A percentile compares a stretch with the other conserved stretches of the same genome.
Conservation (phyloP, 2,329 filamentous ascomycete species). For the Epichloe aotearoae region DNA sequence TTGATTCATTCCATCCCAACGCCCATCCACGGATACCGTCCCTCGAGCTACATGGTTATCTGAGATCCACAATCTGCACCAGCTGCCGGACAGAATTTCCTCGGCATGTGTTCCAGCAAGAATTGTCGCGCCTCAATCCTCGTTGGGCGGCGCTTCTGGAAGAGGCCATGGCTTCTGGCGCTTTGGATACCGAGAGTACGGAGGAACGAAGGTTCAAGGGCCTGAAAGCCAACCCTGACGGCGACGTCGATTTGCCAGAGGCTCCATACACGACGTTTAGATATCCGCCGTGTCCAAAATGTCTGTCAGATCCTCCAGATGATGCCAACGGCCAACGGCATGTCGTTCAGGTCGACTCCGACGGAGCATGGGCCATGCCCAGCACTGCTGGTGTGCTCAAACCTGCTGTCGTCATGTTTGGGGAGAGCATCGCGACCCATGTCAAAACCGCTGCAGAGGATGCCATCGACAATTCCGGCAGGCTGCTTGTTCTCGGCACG, state of each 20-base stretch:
- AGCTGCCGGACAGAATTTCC: slow-evolving; percentile 62
- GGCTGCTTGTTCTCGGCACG: slow-evolving; percentile 70
- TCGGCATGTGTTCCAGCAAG: slow-evolving; percentile 60
- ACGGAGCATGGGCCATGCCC: slow-evolving; percentile 61
- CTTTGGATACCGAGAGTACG: slow-evolving; percentile 65
- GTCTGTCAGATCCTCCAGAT: slow-evolving; percentile 49
- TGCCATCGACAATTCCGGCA: slow-evolving; percentile 63
- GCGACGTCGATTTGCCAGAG: slow-evolving; percentile 79
- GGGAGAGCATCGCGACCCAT: slow-evolving; percentile 65
- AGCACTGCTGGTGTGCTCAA: slow-evolving; percentile 73
- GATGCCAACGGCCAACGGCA: slow-evolving; percentile 40
- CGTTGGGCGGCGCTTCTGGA: slow-evolving; percentile 67
- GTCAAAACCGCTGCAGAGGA: slow-evolving; percentile 68
- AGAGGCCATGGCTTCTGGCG: slow-evolving; percentile 59
- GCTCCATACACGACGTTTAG: slow-evolving; percentile 82
- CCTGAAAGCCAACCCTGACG: slow-evolving; percentile 80
- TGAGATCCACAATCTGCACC: slow-evolving; percentile 68
- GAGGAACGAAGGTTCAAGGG: slow-evolving; percentile 53
- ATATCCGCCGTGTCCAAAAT: slow-evolving; percentile 80
- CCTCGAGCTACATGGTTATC: slow-evolving; percentile 82
- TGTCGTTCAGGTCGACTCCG: slow-evolving; percentile 56
- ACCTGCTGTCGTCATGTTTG: slow-evolving; percentile 92
- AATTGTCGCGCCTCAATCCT: slow-evolving; percentile 69
- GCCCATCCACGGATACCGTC: slow-evolving; percentile 66
- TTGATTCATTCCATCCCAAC: slow-evolving; percentile 79